Evolutionary conservation across 2,329 filamentous ascomycete species (phyloP), one percentile per base, ranked within the genome.

Genomic region (Fusarium burgessii): DNA sequence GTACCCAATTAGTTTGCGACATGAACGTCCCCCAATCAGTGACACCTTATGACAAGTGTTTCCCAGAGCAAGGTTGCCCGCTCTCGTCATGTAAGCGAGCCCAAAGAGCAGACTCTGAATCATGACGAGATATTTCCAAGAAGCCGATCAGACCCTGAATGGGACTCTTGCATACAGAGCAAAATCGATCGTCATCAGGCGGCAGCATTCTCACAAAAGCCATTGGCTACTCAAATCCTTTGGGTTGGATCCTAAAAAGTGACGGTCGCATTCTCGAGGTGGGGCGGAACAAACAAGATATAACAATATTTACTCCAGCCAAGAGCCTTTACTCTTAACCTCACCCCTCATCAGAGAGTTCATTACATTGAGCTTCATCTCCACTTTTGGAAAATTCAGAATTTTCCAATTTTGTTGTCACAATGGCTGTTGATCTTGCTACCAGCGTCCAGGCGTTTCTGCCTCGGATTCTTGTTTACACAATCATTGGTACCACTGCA

Each of bases 381-480:
- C 23, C 23, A 45, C 42, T 33, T 50, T 55, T 25, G 40, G 27
- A 25, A 10, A 41, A 33, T 43, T 58, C 25, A 23, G 12, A n/a
- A 46, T 11, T 40, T 42, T 17, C 18, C 25, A 38, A 5, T 20
- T 27, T 15, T 6, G 11, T 20, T 38, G 20, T 25, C 29, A 32
- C 23, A 23, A 68, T 66, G 64, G 40, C 18, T 11, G 23, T 42
- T 47, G 49, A 60, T 17, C 27, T 68, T 7, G 35, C 20, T 33
- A 7, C 35, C 14, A 46, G 33, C 6, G 6, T 52, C 27, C 38
- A 29, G 55, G 50, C 55, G 2, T 29, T 66, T 43, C 40, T 68
- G 23, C 55, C 64, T 42, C 64, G 61, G 2, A 51, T 66, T 23
- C 4, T 61, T n/a, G 41, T 52, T 10, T 68, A 68, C 33, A 52